These are phyloP conservation scores for Alternaria ventricosa DNA, from an alignment of 2,329 filamentous ascomycete genomes.

Conservation along the genomic window DNA sequence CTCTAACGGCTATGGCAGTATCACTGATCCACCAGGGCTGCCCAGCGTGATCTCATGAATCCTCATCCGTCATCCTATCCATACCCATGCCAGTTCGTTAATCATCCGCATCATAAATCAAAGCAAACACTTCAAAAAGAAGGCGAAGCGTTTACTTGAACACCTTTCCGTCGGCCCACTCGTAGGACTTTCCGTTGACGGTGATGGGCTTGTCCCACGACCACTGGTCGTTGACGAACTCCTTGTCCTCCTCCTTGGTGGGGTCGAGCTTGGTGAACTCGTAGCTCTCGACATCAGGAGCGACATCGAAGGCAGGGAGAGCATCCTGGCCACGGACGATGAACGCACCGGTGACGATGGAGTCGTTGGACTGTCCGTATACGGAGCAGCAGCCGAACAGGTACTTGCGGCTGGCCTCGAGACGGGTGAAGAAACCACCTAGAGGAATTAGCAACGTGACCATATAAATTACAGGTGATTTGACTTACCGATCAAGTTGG, in stretches of 20 bases:
- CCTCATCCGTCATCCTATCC: constrained; percentile 34
- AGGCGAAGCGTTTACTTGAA: constrained; percentile 79
- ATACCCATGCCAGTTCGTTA: constrained; percentile 41
- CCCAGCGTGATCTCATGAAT: constrained; percentile 32
- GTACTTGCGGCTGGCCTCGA: constrained; percentile 98
- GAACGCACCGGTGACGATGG: constrained; percentile 90
- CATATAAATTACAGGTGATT: neutral
- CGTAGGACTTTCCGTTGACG: constrained; percentile 85
- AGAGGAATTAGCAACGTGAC: constrained; percentile 18
- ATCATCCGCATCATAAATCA: constrained; percentile 44
- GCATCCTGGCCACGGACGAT: constrained; percentile 91
- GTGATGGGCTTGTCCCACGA: constrained; percentile 85
- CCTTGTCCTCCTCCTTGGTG: constrained; percentile 80
- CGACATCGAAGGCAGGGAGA: constrained; percentile 89
- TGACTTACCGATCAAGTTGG: constrained; percentile 85
- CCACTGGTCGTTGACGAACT: constrained; percentile 88
- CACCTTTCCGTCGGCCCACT: constrained; percentile 92
- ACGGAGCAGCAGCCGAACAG: constrained; percentile 91
- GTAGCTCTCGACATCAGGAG: constrained; percentile 97
- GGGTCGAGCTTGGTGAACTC: constrained; percentile 95
- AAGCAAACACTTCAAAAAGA: constrained; percentile 19
- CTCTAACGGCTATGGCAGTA: constrained; percentile 33
- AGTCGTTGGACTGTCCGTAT: constrained; percentile 87
- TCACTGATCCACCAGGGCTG: constrained; percentile 34
- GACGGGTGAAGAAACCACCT: constrained; percentile 94